These are phyloP conservation scores for Erythrobasidium yunnanense DNA, from an alignment of 768 basidiomycete species.

Conservation along the genomic window DNA sequence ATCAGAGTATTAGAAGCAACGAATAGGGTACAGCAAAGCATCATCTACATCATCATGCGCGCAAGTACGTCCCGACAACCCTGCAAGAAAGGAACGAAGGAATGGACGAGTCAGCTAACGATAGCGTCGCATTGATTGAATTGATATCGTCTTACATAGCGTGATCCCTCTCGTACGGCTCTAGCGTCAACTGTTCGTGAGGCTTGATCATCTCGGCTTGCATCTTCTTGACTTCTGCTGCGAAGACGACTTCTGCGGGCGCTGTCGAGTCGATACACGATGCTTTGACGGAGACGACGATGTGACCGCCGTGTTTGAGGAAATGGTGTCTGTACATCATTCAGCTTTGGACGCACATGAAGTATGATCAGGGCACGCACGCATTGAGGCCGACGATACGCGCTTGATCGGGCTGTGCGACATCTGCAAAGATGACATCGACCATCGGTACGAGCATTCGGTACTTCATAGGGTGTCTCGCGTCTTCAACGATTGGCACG, in stretches of 20 bases:
- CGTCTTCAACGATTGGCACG: slow-evolving; percentile 96
- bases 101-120: too few species aligned
- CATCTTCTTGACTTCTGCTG: slow-evolving; percentile 69
- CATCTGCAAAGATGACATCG: slow-evolving; percentile 95
- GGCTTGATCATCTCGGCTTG: slow-evolving; percentile 76
- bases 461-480: slow-evolving; percentile 89
- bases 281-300: slow-evolving; percentile 96
- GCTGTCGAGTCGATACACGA: slow-evolving; percentile 97
- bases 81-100: too few species aligned
- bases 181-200: slow-evolving; percentile 86
- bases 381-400: slow-evolving; percentile 90
- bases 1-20: too few species aligned
- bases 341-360: slow-evolving; percentile 59
- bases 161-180: slow-evolving; percentile 47
- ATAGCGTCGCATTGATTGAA: too few species aligned
- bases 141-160: slow-evolving; percentile 43
- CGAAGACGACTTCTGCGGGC: slow-evolving; percentile 78
- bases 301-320: slow-evolving; percentile 84
- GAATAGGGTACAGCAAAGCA: too few species aligned
- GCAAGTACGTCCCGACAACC: too few species aligned
- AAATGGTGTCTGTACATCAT: slow-evolving; percentile 83
- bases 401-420: slow-evolving; percentile 97
- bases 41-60: too few species aligned
- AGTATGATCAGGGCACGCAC: slow-evolving; percentile 32
- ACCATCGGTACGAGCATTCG: slow-evolving; percentile 91